Evolutionary conservation across 148 eudicot species (phyloP).

Genomic region (Euryodendron excelsum): DNA sequence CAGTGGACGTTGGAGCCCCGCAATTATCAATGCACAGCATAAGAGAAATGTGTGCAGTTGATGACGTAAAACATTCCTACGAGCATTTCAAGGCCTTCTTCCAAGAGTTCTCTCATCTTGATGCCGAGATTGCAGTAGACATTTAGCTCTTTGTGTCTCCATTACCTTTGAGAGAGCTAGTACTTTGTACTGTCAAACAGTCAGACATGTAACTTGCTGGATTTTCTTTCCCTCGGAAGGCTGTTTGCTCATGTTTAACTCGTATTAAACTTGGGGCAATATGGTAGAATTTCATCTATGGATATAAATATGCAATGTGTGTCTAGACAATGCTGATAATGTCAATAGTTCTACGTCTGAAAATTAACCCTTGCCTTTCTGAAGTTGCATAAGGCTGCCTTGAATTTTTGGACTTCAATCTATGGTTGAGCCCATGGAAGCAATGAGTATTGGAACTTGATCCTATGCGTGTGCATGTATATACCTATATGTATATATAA

Average conservation of each 20-base stretch:
- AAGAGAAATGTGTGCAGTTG: slow-evolving; percentile 97
- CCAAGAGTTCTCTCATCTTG: slow-evolving; percentile 64
- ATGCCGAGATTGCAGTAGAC: slow-evolving; percentile 70
- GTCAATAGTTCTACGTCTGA: too few relatives aligned
- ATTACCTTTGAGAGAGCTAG: neutral
- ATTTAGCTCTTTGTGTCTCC: slow-evolving; percentile 16
- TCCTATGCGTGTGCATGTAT: too few relatives aligned
- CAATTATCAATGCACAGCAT: slow-evolving; percentile 98
- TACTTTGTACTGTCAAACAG: neutral
- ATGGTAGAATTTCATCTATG: neutral
- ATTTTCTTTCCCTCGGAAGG: neutral
- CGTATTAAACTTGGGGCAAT: neutral
- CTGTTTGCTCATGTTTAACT: neutral
- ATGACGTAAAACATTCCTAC: slow-evolving; percentile 78
- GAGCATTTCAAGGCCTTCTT: slow-evolving; percentile 86
- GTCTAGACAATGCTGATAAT: too few relatives aligned
- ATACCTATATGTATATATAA: too few relatives aligned
- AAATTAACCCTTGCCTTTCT: too few relatives aligned
- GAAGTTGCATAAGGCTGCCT: too few relatives aligned
- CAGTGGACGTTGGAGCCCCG: slow-evolving; percentile 93
- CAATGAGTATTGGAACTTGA: too few relatives aligned
- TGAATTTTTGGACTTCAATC: too few relatives aligned
- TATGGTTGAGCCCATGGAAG: too few relatives aligned
- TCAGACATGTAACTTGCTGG: too few relatives aligned
- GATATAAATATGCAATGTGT: neutral